These are phyloP conservation scores for Phytopythium litorale DNA, from an alignment of 352 stramenopile genomes.

Conservation along the genomic window DNA sequence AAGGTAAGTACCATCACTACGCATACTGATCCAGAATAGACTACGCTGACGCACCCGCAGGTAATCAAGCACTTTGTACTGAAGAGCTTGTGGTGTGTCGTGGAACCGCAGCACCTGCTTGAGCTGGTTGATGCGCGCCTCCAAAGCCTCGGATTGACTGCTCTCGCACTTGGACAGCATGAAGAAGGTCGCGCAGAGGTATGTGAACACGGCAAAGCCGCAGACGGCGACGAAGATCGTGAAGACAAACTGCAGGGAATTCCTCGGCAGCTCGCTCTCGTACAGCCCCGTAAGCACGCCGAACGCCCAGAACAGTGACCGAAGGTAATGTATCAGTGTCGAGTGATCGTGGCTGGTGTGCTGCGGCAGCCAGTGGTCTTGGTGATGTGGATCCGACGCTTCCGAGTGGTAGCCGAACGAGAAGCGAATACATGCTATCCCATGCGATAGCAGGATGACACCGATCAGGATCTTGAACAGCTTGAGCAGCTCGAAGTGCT, in stretches of 20 bases:
- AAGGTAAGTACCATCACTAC: not conserved
- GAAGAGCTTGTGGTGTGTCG: conserved; percentile 30
- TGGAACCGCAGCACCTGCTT: conserved; percentile 55
- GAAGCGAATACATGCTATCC: conserved; percentile 45
- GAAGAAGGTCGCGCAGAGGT: conserved; percentile 59
- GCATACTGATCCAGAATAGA: not conserved
- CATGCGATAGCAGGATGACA: conserved; percentile 38
- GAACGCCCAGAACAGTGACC: conserved; percentile 54
- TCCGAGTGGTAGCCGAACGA: conserved; percentile 31
- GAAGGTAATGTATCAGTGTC: conserved; percentile 26
- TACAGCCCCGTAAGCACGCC: conserved; percentile 46
- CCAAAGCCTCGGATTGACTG: conserved; percentile 30
- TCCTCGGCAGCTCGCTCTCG: conserved; percentile 41
- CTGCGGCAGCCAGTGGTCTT: conserved; percentile 35
- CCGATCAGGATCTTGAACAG: conserved; percentile 40
- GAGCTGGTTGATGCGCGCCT: conserved; percentile 56
- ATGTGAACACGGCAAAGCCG: conserved; percentile 55
- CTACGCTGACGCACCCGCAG: conserved; percentile 26
- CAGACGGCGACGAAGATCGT: conserved; percentile 47
- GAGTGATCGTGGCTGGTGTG: conserved; percentile 8
- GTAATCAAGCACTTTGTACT: conserved; percentile 39
- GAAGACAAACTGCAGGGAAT: conserved; percentile 42
- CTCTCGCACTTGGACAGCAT: conserved; percentile 65
- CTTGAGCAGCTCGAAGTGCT: conserved; percentile 51
- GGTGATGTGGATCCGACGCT: conserved; percentile 15